Base-by-base conservation (phyloP, 768 basidiomycete genomes). In the Rhodotorula babjevae region DNA sequence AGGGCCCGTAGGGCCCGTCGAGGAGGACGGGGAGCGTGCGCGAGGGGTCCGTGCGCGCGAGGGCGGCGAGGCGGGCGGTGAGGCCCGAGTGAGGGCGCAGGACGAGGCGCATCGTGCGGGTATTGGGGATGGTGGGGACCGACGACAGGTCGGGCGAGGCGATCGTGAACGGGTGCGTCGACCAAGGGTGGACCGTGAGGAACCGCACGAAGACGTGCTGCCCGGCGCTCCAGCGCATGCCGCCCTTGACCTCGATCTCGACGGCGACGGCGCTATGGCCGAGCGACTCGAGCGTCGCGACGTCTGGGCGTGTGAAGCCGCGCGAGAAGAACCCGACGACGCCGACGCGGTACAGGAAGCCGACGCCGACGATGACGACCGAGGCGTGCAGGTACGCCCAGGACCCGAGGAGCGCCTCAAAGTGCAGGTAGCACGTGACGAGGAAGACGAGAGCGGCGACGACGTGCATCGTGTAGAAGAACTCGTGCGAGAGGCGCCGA, bases 401-500 rank as follows among this genome's bases (percentile, higher is more conserved):
- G 21, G 56, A 61, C 29, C 21, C n/a, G 36, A 82, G 77, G 19
- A 72, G 72, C 65, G 76, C 79, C 68, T 80, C 76, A 72, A 79
- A 79, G 65, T 82, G 82, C 62, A 80, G 72, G 76, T 81, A 83
- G 14, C 82, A 76, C 1, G 79, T 78, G 57, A 80, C 76, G 71
- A 82, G 80, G 74, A 81, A 82, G 11, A 82, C 79, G 72, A 83
- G 80, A 2, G 81, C 81, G 61, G 82, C 82, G 18, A 81, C 72
- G 23, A 83, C 80, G 69, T 83, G 82, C 68, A 79, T 81, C 14
- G 82, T 80, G 71, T 83, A 82, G 18, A 82, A 79, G 58, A 81
- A 81, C 70, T 83, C 82, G 75, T 83, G 82, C 47, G 81, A 80
- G 2, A 78, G 52, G 52, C 63, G 63, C 40, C 63, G 63, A 19